Evolutionary conservation across 2,329 filamentous ascomycete genomes (phyloP).

Genomic region (Pyricularia sp.): DNA sequence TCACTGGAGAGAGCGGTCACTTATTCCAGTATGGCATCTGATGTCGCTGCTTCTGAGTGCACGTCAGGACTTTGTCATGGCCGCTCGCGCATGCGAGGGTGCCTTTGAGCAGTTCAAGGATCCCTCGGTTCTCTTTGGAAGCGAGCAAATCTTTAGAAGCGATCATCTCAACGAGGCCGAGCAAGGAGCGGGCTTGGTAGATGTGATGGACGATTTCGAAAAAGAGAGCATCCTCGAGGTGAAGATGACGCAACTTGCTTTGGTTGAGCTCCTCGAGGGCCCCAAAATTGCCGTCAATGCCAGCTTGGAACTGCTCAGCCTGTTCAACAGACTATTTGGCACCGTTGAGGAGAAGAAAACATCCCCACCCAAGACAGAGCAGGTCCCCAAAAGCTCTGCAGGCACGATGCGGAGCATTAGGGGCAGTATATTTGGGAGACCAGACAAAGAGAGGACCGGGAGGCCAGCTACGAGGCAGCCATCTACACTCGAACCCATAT

Average conservation of each 20-base stretch:
- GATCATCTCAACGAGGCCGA: constrained; percentile 54
- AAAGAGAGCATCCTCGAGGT: constrained; percentile 85
- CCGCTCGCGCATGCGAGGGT: constrained; percentile 75
- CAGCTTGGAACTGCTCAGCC: constrained; percentile 70
- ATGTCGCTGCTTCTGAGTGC: constrained; percentile 79
- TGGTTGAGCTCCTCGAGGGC: constrained; percentile 77
- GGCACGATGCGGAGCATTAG: constrained; percentile 62
- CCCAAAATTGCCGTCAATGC: constrained; percentile 80
- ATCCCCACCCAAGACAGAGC: constrained; percentile 27
- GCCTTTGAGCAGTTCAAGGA: constrained; percentile 85
- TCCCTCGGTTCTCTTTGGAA: constrained; percentile 59
- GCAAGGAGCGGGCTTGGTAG: constrained; percentile 45
- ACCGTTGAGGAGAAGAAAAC: constrained; percentile 36
- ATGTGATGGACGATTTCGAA: constrained; percentile 75
- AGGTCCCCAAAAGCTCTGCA: constrained; percentile 58
- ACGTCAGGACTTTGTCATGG: constrained; percentile 73
- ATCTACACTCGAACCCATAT: constrained; percentile 24
- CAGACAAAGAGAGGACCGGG: constrained; percentile 29
- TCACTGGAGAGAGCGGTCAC: constrained; percentile 53
- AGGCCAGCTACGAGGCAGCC: constrained; percentile 30
- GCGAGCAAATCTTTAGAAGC: constrained; percentile 49
- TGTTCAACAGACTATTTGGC: constrained; percentile 77
- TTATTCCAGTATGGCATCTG: constrained; percentile 85
- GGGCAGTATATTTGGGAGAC: constrained; percentile 68
- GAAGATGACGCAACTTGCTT: constrained; percentile 85